Conservation (phyloP, 176 grass and related monocot genomes). For the Microstegium vimineum region DNA sequence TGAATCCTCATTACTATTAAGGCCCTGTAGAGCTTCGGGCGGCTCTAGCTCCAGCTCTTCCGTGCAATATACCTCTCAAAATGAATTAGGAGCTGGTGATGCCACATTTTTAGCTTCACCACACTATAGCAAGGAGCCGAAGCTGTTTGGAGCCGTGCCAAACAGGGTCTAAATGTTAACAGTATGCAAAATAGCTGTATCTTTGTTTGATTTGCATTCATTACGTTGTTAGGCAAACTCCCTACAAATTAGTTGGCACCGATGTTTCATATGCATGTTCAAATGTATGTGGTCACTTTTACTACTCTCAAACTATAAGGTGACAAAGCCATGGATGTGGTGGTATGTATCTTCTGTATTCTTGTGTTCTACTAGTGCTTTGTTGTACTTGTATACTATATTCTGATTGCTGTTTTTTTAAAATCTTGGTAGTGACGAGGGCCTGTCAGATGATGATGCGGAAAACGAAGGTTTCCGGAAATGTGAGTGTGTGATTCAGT, state of each 20-base stretch:
- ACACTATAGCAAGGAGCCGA: not conserved
- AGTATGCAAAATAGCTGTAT: not conserved
- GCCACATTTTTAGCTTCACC: not conserved
- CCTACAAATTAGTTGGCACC: not conserved
- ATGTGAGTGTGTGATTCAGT: slow-evolving; percentile 92
- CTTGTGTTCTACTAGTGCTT: slow-evolving; percentile 2
- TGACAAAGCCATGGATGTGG: not conserved
- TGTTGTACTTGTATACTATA: slow-evolving; percentile 21
- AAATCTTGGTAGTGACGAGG: slow-evolving; percentile 64
- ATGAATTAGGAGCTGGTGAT: not conserved
- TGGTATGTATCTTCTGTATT: not conserved
- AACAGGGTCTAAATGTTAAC: not conserved
- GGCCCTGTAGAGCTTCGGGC: not conserved
- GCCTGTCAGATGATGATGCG: slow-evolving; percentile 71
- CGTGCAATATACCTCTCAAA: not conserved
- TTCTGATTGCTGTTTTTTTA: slow-evolving; percentile 22
- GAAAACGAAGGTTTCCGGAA: slow-evolving; percentile 71
- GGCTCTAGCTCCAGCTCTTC: not conserved
- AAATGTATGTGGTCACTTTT: not conserved
- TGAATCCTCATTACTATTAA: not conserved
- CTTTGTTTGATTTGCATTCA: slow-evolving; percentile 8
- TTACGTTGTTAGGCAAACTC: not conserved
- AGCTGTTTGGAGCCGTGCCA: not conserved
- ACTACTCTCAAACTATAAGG: not conserved
- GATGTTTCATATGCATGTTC: not conserved